Conservation (phyloP, 129 eudicot species). For the Silybum marianum region DNA sequence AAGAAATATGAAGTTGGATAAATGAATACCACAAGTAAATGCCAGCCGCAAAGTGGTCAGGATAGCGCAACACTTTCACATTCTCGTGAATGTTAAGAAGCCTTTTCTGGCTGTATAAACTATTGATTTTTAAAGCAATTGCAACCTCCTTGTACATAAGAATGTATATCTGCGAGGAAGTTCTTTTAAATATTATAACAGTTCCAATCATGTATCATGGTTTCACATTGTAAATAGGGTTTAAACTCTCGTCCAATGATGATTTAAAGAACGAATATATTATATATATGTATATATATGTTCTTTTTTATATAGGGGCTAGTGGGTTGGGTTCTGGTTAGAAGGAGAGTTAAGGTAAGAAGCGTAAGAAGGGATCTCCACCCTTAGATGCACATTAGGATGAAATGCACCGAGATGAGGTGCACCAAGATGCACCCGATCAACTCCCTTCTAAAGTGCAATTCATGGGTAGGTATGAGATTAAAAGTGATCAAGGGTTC, state of each 20-base stretch:
- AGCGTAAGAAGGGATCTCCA: too few relatives aligned
- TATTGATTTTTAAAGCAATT: conserved; percentile 92
- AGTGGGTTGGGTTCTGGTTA: too few relatives aligned
- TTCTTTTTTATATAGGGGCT: too few relatives aligned
- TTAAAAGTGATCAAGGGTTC: too few relatives aligned
- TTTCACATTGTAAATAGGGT: not conserved
- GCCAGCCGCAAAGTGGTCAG: conserved; percentile 88
- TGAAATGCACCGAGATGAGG: too few relatives aligned
- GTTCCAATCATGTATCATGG: not conserved
- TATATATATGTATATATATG: too few relatives aligned
- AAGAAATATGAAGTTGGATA: not conserved
- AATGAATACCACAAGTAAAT: conserved; percentile 79
- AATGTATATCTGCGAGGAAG: conserved; percentile 74
- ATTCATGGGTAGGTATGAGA: too few relatives aligned
- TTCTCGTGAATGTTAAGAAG: conserved; percentile 89
- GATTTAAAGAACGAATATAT: not conserved
- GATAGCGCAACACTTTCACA: conserved; percentile 87
- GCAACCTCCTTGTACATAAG: conserved; percentile 97
- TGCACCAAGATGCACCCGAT: too few relatives aligned
- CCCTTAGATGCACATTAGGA: too few relatives aligned
- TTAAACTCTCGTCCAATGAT: not conserved
- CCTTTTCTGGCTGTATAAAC: conserved; percentile 84
- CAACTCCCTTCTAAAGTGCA: too few relatives aligned
- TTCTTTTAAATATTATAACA: conserved; percentile 3
- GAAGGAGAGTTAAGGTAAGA: too few relatives aligned